Evolutionary conservation across 768 basidiomycete genomes (phyloP), one percentile per base, ranked within the genome.

Genomic region (Saitozyma sp.): DNA sequence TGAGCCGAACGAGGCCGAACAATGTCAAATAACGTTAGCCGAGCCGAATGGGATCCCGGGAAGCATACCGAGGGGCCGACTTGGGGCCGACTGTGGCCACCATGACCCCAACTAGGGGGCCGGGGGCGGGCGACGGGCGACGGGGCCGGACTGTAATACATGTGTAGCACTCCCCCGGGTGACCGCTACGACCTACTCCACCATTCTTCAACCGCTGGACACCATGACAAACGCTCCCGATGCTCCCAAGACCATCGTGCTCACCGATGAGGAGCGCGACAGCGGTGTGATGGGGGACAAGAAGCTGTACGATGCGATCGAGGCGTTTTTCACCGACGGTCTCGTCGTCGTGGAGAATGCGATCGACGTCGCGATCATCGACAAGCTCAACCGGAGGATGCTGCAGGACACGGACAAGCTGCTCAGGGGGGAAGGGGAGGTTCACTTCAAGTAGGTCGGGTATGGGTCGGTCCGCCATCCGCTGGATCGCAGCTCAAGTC

Each of bases 231-330:
- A 17, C 39, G 16, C 11, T 13, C 11, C 56, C 14, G 60, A 61
- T 48, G 60, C 54, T 29, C 61, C 61, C 9, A 41, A 19, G 11
- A 40, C 48, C 6, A 62, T 62, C 61, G 17, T 10, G 7, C 46
- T 62, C 45, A 54, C 61, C 40, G 61, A 62, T 45, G 61, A 62
- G 46, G 61, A 62, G 48, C n/a, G 61, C 6, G 61, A 62, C 42
- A 13, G n/a, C 19, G 61, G 61, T 10, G 37, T 54, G 39, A 56
- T 62, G 50, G 29, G 10, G 29, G 61, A 62, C 46, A 43, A 50
- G 38, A 52, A 62, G 39, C 56, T 57, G 2, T 62, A 62, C 17
- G 61, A 62, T 52, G 54, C 55, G 20, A 45, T 62, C 14, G 42
- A 56, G 14, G 61, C 61, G 6, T 43, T 62, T 17, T 58, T 48